Conservation (phyloP, 208 protist species). For the Acanthamoeba healyi region DNA sequence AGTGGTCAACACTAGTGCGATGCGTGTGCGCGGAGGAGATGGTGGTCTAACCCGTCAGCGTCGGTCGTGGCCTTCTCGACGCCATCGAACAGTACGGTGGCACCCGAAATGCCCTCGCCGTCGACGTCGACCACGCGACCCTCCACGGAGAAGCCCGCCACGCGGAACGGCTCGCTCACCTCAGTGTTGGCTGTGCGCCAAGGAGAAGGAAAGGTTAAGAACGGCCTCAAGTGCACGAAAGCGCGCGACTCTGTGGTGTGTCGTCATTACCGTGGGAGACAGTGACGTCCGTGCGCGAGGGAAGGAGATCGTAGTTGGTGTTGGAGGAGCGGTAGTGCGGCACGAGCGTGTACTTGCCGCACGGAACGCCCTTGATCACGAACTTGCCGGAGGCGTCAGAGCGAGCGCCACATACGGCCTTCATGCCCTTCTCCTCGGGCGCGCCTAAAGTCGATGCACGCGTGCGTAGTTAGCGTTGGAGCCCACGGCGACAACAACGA, state of each 20-base stretch:
- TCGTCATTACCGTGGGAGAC: constrained; percentile 68
- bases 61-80: constrained; percentile 63
- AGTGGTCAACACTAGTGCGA: background rate
- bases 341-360: constrained; percentile 71
- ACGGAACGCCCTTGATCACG: constrained; percentile 72
- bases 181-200: background rate
- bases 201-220: background rate
- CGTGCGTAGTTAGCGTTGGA: background rate
- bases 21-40: background rate
- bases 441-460: background rate
- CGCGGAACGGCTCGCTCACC: constrained; percentile 61
- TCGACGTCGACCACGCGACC: constrained; percentile 65
- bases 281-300: constrained; percentile 16
- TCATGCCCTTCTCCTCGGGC: background rate
- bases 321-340: constrained; percentile 61
- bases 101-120: constrained; percentile 34
- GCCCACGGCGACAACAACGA: background rate
- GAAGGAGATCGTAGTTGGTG: constrained; percentile 70
- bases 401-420: constrained; percentile 66
- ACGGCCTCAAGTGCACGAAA: no score
- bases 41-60: background rate
- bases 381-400: constrained; percentile 65
- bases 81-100: constrained; percentile 69
- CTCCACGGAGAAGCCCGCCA: constrained; percentile 71
- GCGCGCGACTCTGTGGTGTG: no score